Evolutionary conservation across 805 yeast genomes (phyloP).

Genomic region (Suhomyces pyralidae): DNA sequence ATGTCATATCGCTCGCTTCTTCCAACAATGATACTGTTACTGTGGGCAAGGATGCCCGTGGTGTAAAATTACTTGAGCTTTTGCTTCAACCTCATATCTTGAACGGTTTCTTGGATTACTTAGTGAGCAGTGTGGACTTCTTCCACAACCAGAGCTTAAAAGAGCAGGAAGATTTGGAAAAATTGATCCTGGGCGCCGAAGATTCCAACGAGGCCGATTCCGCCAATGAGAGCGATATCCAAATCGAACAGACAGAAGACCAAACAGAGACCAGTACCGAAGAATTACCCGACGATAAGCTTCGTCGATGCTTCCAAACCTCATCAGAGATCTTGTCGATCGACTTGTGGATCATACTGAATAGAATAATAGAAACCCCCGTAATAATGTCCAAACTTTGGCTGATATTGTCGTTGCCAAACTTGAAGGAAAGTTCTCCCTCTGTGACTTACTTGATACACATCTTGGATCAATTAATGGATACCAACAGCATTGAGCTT

Average conservation of each 20-base stretch:
- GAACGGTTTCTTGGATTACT: constrained; percentile 62
- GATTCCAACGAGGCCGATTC: constrained; percentile 1
- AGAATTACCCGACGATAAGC: constrained; percentile 31
- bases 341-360: constrained; percentile 43
- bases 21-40: constrained; percentile 28
- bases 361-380: constrained; percentile 42
- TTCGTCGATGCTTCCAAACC: constrained; percentile 37
- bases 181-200: constrained; percentile 10
- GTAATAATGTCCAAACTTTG: constrained; percentile 39
- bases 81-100: constrained; percentile 76
- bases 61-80: constrained; percentile 66
- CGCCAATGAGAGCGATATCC: not conserved
- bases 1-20: constrained; percentile 33
- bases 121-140: constrained; percentile 50
- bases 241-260: constrained; percentile 5
- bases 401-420: constrained; percentile 33
- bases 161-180: constrained; percentile 20
- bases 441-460: constrained; percentile 47
- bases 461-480: constrained; percentile 82
- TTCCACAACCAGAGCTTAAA: constrained; percentile 29
- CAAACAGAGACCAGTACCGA: constrained; percentile 11
- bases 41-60: constrained; percentile 33
- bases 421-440: constrained; percentile 37
- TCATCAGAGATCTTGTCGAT: constrained; percentile 40
- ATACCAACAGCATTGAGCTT: constrained; percentile 57